These are phyloP conservation scores for Chaetomiaceae sp. DNA, from an alignment of 2,329 filamentous ascomycete species.

Conservation along the genomic window DNA sequence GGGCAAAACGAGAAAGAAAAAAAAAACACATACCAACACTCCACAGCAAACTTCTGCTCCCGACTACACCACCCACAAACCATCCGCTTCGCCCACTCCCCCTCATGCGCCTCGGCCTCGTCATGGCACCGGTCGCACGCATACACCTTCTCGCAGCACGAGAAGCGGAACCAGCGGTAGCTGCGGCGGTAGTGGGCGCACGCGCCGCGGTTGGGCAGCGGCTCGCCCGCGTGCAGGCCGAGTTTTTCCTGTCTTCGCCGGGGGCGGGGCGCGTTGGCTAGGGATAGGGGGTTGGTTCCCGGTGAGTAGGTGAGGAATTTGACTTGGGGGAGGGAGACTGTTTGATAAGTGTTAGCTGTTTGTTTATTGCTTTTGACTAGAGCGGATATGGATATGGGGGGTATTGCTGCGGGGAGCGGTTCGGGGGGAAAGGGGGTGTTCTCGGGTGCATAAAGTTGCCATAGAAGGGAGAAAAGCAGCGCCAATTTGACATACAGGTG, in stretches of 20 bases:
- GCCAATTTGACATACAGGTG: too few relatives aligned
- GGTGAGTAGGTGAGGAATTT: conserved; percentile 69
- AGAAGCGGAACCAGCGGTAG: conserved; percentile 62
- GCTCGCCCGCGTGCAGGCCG: conserved; percentile 52
- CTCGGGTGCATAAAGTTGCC: too few relatives aligned
- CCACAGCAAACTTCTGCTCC: conserved; percentile 73
- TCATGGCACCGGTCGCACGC: conserved; percentile 74
- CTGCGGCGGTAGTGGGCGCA: conserved; percentile 56
- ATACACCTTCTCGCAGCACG: conserved; percentile 55
- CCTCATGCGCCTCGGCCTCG: conserved; percentile 61
- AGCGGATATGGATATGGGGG: too few relatives aligned
- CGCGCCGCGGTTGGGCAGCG: conserved; percentile 48
- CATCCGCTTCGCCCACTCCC: conserved; percentile 82
- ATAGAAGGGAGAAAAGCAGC: too few relatives aligned
- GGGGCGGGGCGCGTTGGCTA: conserved; percentile 37
- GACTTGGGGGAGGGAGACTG: conserved; percentile 71
- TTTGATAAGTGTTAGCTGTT: too few relatives aligned
- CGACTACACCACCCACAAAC: conserved; percentile 75
- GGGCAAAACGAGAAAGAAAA: neutral
- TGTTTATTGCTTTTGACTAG: too few relatives aligned
- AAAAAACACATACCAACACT: conserved; percentile 51
- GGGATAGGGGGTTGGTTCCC: conserved; percentile 29
- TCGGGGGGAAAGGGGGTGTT: too few relatives aligned
- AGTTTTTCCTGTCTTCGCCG: conserved; percentile 49
- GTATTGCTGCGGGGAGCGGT: too few relatives aligned